phyloP scores from a whole-genome alignment of 306 rosid species.

The Prinsepia uniflora region DNA sequence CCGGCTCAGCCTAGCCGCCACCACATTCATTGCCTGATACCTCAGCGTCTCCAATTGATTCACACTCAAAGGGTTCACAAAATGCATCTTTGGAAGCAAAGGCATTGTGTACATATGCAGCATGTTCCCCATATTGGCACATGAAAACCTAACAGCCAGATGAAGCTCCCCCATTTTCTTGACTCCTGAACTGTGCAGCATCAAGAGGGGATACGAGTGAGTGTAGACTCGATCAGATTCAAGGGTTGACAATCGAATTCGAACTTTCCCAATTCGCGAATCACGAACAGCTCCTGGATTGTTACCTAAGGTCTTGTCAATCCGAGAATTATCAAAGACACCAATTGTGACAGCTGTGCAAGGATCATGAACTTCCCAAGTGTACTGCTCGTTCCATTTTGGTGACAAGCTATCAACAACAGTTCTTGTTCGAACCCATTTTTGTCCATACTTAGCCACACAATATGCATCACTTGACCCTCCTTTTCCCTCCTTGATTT shows the following conservation, averaged over 20 bases:
- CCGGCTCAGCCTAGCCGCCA: constrained; percentile 42
- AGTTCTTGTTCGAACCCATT: constrained; percentile 58
- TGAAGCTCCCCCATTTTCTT: constrained; percentile 70
- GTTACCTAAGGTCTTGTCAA: constrained; percentile 33
- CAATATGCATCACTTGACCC: constrained; percentile 56
- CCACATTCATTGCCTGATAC: constrained; percentile 52
- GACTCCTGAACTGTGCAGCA: constrained; percentile 52
- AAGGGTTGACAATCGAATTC: constrained; percentile 53
- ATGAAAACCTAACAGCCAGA: constrained; percentile 49
- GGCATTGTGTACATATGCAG: constrained; percentile 49
- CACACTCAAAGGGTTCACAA: constrained; percentile 48
- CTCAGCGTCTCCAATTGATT: constrained; percentile 45
- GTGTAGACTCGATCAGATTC: constrained; percentile 54
- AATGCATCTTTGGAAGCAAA: constrained; percentile 58
- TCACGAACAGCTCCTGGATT: constrained; percentile 28
- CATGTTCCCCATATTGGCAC: constrained; percentile 53
- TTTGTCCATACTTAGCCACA: constrained; percentile 59
- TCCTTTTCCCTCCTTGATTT: constrained; percentile 52
- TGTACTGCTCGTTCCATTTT: constrained; percentile 68
- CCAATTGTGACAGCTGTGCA: constrained; percentile 57
- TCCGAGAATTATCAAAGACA: constrained; percentile 50
- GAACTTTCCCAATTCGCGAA: constrained; percentile 51
- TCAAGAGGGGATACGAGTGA: constrained; percentile 54
- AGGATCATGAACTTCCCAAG: constrained; percentile 65
- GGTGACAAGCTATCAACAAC: constrained; percentile 55